Percentiles rank a stretch among this genome's conserved stretches.
phyloP scores from a whole-genome alignment of 257 asterid species.

The Nemophila menziesii region DNA sequence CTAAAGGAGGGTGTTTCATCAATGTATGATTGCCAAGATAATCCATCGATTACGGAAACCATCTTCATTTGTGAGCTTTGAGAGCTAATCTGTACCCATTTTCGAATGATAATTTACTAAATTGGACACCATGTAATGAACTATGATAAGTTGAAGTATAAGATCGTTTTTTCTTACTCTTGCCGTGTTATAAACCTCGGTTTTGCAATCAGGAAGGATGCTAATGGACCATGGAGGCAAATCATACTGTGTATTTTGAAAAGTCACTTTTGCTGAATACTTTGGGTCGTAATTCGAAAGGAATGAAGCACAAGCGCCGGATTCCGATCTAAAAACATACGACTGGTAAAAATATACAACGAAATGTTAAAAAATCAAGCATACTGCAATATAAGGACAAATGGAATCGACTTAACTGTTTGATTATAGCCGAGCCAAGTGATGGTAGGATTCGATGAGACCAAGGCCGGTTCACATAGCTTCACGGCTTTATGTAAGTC shows the following conservation, averaged over 20 bases:
- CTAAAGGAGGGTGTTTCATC: slow-evolving; percentile 68
- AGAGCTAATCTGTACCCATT: slow-evolving; percentile 39
- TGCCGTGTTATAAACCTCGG: slow-evolving; percentile 78
- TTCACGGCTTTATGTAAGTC: slow-evolving; percentile 79
- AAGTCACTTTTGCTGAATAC: slow-evolving; percentile 41
- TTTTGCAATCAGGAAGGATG: slow-evolving; percentile 90
- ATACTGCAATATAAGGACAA: neutral
- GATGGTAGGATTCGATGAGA: slow-evolving; percentile 70
- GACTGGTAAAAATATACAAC: slow-evolving; percentile 32
- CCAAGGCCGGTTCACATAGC: slow-evolving; percentile 79
- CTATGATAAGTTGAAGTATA: neutral
- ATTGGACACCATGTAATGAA: neutral
- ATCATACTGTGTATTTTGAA: slow-evolving; percentile 46
- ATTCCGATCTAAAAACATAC: slow-evolving; percentile 54
- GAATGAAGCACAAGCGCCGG: slow-evolving; percentile 78
- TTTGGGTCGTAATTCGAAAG: slow-evolving; percentile 67
- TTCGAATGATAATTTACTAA: too few relatives aligned
- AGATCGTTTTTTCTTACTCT: slow-evolving; percentile 29
- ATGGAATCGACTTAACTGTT: slow-evolving; percentile 35
- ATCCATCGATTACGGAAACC: slow-evolving; percentile 33
- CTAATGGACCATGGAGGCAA: slow-evolving; percentile 95
- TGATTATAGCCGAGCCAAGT: slow-evolving; percentile 74
- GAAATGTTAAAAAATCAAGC: slow-evolving; percentile 1
- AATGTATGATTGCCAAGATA: slow-evolving; percentile 62
- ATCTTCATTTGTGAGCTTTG: slow-evolving; percentile 41